phyloP scores from a whole-genome alignment of 306 rosid genomes.

The Vicia sativa region DNA sequence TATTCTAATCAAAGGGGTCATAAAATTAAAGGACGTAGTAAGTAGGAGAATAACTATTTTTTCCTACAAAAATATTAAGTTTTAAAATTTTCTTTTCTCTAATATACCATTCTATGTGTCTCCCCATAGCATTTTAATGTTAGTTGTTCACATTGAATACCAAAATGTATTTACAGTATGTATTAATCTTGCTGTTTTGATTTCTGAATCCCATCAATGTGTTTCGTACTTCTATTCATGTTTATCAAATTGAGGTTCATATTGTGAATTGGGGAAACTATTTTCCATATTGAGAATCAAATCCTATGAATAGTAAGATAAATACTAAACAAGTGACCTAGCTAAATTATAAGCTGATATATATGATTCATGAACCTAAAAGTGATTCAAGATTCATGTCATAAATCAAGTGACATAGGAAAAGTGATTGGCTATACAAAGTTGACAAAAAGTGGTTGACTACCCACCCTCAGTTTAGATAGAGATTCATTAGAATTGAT shows the following conservation, averaged over 20 bases:
- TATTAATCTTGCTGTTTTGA: conserved; percentile 1
- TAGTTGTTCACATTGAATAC: too few species aligned
- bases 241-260: neutral
- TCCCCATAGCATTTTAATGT: too few species aligned
- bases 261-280: neutral
- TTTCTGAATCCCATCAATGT: too few species aligned
- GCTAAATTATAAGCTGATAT: neutral
- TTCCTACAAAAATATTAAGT: conserved; percentile 2
- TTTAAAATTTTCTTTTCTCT: neutral
- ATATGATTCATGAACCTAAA: neutral
- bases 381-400: neutral
- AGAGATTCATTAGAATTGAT: neutral
- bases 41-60: neutral
- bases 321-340: neutral
- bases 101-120: too few species aligned
- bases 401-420: neutral
- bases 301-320: neutral
- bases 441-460: neutral
- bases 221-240: neutral
- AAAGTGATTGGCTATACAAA: neutral
- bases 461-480: neutral
- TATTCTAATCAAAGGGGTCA: too few species aligned
- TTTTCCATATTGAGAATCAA: neutral
- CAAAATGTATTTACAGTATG: conserved; percentile 18
- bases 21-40: too few species aligned